phyloP scores from a whole-genome alignment of 805 yeast genomes.

The Schizosaccharomyces octosporus region DNA sequence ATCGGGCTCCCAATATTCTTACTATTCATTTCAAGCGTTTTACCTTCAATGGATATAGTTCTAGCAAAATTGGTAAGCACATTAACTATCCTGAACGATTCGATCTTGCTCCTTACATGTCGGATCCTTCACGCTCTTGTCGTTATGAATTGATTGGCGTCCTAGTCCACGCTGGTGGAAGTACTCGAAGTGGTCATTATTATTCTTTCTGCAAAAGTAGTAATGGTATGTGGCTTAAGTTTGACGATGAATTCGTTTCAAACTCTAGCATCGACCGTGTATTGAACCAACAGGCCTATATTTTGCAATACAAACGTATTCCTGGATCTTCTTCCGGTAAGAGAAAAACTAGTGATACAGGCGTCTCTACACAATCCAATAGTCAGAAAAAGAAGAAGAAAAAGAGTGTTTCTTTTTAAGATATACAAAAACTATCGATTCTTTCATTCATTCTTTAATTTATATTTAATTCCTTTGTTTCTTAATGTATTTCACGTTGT shows the following conservation, averaged over 20 bases:
- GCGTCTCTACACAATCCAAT: not conserved
- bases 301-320: slow-evolving; percentile 33
- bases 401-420: no score
- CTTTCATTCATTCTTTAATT: no score
- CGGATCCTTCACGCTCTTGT: slow-evolving; percentile 8
- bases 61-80: slow-evolving; percentile 63
- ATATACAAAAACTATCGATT: no score
- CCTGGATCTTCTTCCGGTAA: not conserved
- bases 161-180: slow-evolving; percentile 83
- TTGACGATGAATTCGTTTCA: slow-evolving; percentile 79
- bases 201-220: slow-evolving; percentile 80
- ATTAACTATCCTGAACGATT: slow-evolving; percentile 58
- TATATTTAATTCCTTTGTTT: no score
- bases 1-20: slow-evolving; percentile 68
- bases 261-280: slow-evolving; percentile 48
- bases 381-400: not conserved
- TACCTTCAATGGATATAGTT: slow-evolving; percentile 43
- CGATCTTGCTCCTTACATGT: slow-evolving; percentile 36
- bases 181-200: slow-evolving; percentile 81
- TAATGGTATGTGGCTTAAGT: slow-evolving; percentile 75
- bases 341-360: not conserved
- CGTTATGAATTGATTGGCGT: slow-evolving; percentile 53
- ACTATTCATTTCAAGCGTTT: slow-evolving; percentile 75
- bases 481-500: no score
- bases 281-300: slow-evolving; percentile 71